Base-by-base conservation (phyloP, 2,329 filamentous ascomycete species). In the Amphichorda felina region DNA sequence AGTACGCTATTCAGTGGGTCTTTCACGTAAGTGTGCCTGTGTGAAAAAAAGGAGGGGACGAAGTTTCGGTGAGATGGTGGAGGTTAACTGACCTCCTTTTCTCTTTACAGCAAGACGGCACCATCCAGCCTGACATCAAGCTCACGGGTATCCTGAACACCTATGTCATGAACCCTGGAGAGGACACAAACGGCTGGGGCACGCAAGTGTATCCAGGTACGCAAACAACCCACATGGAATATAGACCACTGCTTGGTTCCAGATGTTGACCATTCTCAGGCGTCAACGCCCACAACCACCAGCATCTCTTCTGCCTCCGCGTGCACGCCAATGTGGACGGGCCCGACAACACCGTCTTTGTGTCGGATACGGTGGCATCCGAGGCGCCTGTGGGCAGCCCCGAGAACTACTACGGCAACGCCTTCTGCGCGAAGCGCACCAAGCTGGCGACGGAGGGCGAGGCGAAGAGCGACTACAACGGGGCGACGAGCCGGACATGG, bases 271-370 rank as follows among this genome's bases (percentile, higher is more conserved):
- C 11, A 10, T 24, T 10, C 16, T 35, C 34, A 48, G 67, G 84
- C 28, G 86, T 94, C 50, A 94, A 94, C 50, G 88, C 88, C 1
- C 88, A 94, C 62, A 94, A 94, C 63, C 88, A 95, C 57, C 87
- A 95, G 59, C 88, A 95, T 56, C 70, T 95, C 22, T 95, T 95
- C 72, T 94, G 86, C 53, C 64, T 95, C 30, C 83, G 88, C 29
- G 66, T 94, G 30, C 83, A 95, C 53, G 75, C 87, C 22, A 91
- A 89, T 50, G 73, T 95, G 37, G 88, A 94, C 51, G 88, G 88
- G 0, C 74, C 79, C 1, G 70, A 79, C 43, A 95, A 95, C 56
- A 88, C 86, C 0, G 69, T 94, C 40, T 89, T 86, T 64, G 75
- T 88, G 59, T 78, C 81, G 10, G 88, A 95, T 46, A 81, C 85